phyloP scores from a whole-genome alignment of 768 basidiomycete species.

The Phaeolepiota aurea region DNA sequence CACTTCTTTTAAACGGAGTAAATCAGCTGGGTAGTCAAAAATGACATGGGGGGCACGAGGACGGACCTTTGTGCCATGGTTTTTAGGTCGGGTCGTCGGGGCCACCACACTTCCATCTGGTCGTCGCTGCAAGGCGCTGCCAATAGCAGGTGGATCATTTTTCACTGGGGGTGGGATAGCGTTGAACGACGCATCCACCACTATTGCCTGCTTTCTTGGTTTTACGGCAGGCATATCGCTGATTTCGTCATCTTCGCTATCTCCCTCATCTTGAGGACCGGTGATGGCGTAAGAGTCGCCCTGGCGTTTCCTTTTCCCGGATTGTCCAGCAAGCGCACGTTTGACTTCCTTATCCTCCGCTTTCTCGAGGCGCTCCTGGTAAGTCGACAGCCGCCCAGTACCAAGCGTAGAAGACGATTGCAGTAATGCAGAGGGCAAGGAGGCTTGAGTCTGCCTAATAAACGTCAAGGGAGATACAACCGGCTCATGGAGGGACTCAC shows the following conservation, averaged over 20 bases:
- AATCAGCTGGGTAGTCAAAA: background rate
- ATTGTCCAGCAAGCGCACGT: conserved; percentile 38
- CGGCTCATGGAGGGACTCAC: conserved; percentile 35
- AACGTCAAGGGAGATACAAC: conserved; percentile 12
- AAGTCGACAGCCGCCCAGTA: conserved; percentile 56
- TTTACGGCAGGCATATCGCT: background rate
- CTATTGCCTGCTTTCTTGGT: conserved; percentile 7
- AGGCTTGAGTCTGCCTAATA: conserved; percentile 68
- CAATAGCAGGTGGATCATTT: conserved; percentile 28
- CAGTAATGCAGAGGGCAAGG: conserved; percentile 49
- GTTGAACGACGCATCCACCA: conserved; percentile 4
- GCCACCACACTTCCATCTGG: conserved; percentile 49
- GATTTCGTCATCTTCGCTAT: conserved; percentile 17
- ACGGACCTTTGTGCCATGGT: conserved; percentile 31
- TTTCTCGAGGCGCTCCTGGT: conserved; percentile 50
- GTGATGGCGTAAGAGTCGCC: conserved; percentile 28
- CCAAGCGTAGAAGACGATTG: conserved; percentile 82
- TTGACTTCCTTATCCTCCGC: conserved; percentile 53
- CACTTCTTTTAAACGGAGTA: conserved; percentile 28
- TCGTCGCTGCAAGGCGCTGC: conserved; percentile 60
- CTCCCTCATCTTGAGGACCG: conserved; percentile 20
- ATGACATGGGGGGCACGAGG: conserved; percentile 1
- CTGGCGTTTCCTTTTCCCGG: conserved; percentile 42
- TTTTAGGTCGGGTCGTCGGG: conserved; percentile 43
- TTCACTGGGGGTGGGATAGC: conserved; percentile 10